Base-by-base conservation (phyloP, 2,329 filamentous ascomycete genomes). In the Paraphoma chrysanthemicola region DNA sequence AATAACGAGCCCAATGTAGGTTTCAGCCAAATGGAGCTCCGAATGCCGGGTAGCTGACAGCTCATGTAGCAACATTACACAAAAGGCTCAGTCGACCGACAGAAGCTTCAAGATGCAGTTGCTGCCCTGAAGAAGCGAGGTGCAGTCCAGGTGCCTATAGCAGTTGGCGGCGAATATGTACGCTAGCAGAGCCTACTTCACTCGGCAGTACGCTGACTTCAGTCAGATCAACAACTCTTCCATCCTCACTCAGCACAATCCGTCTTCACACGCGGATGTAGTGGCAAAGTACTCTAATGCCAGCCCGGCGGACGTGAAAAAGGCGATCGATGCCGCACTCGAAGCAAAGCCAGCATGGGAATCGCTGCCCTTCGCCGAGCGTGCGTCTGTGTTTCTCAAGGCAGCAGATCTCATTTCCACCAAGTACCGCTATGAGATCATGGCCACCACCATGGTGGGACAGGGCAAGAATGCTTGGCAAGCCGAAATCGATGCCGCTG, bases 381-480 rank as follows among this genome's bases (percentile, higher is more conserved):
- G 94, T 52, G 94, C 94, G 11, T 91, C 93, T 54, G 85, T 99
- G 73, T 98, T 98, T 82, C 86, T 98, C 72, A 97, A 97, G 84
- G 94, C 95, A 3, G 94, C 94, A 33, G 93, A 98, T 75, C 83
- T 99, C 60, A 87, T 99, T 66, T 83, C 90, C 52, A 90, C 86
- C 63, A 98, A 98, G 81, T 98, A 99, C 80, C 87, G 95, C 74
- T 97, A 97, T 79, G 92, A 97, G 54, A 87, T 99, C 69, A 96
- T 98, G 91, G 94, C 95, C 7, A 88, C 92, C 44, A 97, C 95
- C 12, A 97, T 98, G 87, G 83, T 97, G 31, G 95, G 94, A 59
- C 94, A 99, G 80, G 94, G 95, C 71, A 98, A 98, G 86, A 98
- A 97, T 77, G 92, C 92, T 46, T 98, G 93, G 93, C 94, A 99